Percentiles rank a stretch among this genome's conserved stretches.
phyloP scores from a whole-genome alignment of 2,329 filamentous ascomycete species.

The Biscogniauxia marginata region DNA sequence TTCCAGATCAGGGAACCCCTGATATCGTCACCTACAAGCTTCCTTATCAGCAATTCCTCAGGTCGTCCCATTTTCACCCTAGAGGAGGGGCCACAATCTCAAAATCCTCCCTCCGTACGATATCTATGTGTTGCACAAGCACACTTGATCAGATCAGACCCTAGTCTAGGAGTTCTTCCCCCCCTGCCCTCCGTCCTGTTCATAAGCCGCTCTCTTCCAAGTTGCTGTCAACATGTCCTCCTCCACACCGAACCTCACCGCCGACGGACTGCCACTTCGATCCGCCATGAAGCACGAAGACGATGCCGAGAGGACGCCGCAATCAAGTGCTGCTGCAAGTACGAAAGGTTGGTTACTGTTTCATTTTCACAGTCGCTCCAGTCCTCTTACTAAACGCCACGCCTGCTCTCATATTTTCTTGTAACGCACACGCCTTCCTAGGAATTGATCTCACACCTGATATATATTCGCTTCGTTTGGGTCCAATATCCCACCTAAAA shows the following conservation, averaged over 20 bases:
- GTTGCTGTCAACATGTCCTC: conserved; percentile 22
- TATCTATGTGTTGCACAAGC: not conserved
- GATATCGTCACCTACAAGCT: not conserved
- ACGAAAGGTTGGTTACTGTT: conserved; percentile 28
- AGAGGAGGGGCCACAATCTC: not conserved
- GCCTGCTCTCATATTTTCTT: not conserved
- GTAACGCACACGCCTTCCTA: not conserved
- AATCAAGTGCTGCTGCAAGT: conserved; percentile 18
- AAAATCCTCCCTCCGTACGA: not conserved
- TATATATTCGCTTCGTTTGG: too few relatives aligned
- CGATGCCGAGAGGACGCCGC: conserved; percentile 25
- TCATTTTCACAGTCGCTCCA: conserved; percentile 1
- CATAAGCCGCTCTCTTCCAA: not conserved
- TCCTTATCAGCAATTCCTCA: not conserved
- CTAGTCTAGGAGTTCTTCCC: not conserved
- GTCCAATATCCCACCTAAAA: too few relatives aligned
- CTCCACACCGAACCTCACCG: conserved; percentile 22
- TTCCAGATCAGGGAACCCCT: not conserved
- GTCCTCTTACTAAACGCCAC: not conserved
- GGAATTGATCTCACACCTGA: too few relatives aligned
- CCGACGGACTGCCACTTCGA: conserved; percentile 27
- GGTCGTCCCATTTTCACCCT: not conserved
- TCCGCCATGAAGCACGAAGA: conserved; percentile 34
- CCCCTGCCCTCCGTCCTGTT: not conserved
- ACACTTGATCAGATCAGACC: not conserved